These are phyloP conservation scores for Euphorbia celastroides DNA, from an alignment of 441 rosid species.

Conservation along the genomic window DNA sequence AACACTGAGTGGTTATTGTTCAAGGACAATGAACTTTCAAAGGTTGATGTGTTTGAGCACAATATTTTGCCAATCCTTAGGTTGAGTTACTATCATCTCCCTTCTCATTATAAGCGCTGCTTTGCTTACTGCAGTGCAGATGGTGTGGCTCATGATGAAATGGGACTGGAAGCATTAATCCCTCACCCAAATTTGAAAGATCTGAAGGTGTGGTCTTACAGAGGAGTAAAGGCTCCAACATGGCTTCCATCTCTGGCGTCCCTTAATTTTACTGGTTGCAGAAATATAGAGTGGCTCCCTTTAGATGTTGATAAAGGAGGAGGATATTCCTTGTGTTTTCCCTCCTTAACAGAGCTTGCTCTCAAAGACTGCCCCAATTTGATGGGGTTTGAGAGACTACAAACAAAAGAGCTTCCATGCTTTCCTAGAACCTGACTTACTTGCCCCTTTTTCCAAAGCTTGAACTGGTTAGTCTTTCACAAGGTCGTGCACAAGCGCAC, in stretches of 20 bases:
- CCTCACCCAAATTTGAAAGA: neutral
- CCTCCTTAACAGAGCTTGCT: too few relatives aligned
- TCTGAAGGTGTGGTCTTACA: neutral
- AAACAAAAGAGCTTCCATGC: too few relatives aligned
- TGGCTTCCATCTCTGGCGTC: constrained; percentile 19
- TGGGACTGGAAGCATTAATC: neutral
- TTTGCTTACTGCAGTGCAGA: constrained; percentile 22
- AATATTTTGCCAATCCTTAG: constrained; percentile 6
- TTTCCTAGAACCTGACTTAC: neutral
- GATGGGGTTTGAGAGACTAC: too few relatives aligned
- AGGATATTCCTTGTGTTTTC: neutral
- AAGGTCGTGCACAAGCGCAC: too few relatives aligned
- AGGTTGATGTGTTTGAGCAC: neutral
- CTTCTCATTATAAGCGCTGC: constrained; percentile 22
- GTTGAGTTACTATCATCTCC: constrained; percentile 23
- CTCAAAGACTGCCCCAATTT: too few relatives aligned
- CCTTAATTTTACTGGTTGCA: too few relatives aligned
- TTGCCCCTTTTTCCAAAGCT: constrained; percentile 22
- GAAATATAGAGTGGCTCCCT: too few relatives aligned
- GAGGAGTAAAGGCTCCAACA: constrained; percentile 14
- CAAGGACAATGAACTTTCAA: constrained; percentile 1
- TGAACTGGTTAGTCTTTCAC: too few relatives aligned
- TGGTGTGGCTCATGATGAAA: constrained; percentile 4
- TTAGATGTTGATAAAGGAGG: neutral
- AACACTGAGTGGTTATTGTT: constrained; percentile 18